Conservation (phyloP, 2,329 filamentous ascomycete species). For the Beauveria caledonica region DNA sequence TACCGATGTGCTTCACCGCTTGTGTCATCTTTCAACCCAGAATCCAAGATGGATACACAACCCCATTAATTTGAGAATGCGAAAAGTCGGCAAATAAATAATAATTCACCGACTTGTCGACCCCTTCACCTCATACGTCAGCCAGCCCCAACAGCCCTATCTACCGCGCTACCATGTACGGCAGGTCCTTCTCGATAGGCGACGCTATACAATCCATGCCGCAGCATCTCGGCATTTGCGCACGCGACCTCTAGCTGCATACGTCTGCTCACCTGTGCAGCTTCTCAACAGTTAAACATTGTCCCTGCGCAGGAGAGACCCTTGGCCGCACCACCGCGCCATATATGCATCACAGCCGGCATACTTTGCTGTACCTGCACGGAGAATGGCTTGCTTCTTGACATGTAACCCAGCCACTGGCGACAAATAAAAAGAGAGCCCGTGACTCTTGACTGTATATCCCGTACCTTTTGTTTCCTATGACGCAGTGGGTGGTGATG, state of each 20-base stretch:
- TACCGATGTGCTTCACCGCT: neutral
- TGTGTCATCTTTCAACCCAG: neutral
- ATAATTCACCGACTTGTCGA: neutral
- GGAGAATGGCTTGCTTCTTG: neutral
- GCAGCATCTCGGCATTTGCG: conserved; percentile 2
- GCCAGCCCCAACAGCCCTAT: neutral
- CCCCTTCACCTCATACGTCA: neutral
- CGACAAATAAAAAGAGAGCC: neutral
- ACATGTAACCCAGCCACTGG: neutral
- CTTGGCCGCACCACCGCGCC: neutral
- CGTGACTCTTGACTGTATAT: neutral
- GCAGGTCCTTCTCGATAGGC: neutral
- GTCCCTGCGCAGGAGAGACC: neutral
- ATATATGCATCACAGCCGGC: neutral
- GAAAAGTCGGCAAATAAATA: neutral
- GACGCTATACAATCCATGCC: neutral
- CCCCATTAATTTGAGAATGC: neutral
- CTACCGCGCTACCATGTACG: neutral
- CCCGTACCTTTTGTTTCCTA: neutral
- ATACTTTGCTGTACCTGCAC: neutral
- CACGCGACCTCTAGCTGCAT: neutral
- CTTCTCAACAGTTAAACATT: neutral
- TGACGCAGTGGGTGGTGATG: neutral
- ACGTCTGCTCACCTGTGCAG: neutral
- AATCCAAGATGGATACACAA: neutral